Base-by-base conservation (phyloP, 768 basidiomycete genomes). In the Rhizopogon sp. region DNA sequence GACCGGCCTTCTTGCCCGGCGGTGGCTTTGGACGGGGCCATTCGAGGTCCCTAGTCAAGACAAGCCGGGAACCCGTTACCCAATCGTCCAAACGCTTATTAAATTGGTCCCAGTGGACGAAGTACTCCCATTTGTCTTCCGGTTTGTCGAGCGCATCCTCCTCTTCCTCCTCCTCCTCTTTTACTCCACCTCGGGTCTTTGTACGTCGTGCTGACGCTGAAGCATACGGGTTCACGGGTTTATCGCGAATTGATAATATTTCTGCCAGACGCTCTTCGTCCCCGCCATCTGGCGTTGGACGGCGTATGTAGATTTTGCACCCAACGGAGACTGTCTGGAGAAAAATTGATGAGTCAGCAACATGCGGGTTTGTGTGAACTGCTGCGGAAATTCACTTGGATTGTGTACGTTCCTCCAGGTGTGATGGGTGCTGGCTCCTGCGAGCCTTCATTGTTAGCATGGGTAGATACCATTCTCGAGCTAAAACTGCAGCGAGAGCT, bases 11-110 rank as follows among this genome's bases (percentile, higher is more conserved):
- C 73, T 85, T 84, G 33, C 75, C 74, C 6, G 79, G 76, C 2
- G 77, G 73, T 16, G 77, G 72, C 65, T 93, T 93, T 1, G 96
- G 94, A 56, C 91, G 90, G 3, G 97, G 96, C 93, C 92, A 96
- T 71, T 98, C 94, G 60, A 99, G 80, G 65, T 97, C 94, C 59
- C 87, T 80, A 56, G 75, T 79, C 43, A 95, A 76, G 41, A 98
- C 81, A 54, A 99, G 80, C 40, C 96, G 84, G 1, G 90, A 87
- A 14, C 90, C 92, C 13, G 88, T 74, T 22, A 99, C 88, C 97
- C 97, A 99, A 53, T 97, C 97, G 67, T 99, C 97, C 40, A 98
- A 78, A 58, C 97, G 94, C 70, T 99, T 99, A 78, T 99, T 99
- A 80, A 98, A 98, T 60, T 92, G 85, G 63, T 98, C 93, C 87